Evolutionary conservation across 306 rosid species (phyloP).

Genomic region (Vigna reflexopilosa): DNA sequence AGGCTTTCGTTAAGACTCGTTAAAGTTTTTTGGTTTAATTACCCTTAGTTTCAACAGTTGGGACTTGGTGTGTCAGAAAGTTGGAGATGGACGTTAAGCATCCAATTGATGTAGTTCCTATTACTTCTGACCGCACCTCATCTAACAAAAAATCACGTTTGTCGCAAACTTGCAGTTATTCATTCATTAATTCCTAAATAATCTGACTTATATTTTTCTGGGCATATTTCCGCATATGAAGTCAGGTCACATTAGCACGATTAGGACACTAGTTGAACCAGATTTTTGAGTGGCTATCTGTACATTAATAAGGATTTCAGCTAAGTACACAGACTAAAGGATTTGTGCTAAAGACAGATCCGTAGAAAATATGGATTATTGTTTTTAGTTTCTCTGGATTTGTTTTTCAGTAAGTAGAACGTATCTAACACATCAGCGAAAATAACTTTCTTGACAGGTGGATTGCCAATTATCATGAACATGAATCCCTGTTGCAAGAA

Average conservation of each 20-base stretch:
- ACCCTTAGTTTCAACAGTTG: not conserved
- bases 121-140: not conserved
- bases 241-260: not conserved
- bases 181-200: not conserved
- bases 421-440: constrained; percentile 38
- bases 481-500: constrained; percentile 90
- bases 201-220: not conserved
- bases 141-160: not conserved
- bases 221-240: constrained; percentile 6
- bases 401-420: not conserved
- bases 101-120: not conserved
- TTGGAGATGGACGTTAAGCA: not conserved
- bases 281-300: constrained; percentile 7
- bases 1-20: not conserved
- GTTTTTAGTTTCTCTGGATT: constrained; percentile 24
- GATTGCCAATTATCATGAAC: constrained; percentile 89
- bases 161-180: not conserved
- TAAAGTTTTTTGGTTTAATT: not conserved
- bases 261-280: constrained; percentile 1
- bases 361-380: constrained; percentile 2
- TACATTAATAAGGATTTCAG: not conserved
- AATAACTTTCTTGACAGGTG: constrained; percentile 59
- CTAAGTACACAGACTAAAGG: not conserved
- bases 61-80: not conserved
- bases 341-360: constrained; percentile 2